Evolutionary conservation across 805 yeast species (phyloP), one percentile per base, ranked within the genome.

Genomic region (Metschnikowia similis): DNA sequence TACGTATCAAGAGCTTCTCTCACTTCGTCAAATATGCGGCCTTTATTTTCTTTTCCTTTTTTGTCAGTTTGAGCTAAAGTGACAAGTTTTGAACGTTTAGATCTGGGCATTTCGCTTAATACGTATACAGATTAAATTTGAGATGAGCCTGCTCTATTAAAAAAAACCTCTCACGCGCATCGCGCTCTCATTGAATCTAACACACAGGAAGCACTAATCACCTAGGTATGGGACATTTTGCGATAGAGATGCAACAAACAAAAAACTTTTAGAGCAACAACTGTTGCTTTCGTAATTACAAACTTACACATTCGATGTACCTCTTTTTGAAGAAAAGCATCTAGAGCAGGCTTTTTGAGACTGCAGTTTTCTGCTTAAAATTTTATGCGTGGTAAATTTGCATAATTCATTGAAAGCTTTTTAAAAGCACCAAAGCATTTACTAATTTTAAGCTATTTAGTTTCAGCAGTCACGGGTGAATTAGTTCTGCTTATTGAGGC

Each of bases 1-100:
- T 73, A 86, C 39, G 81, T 74, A 58, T 94, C 97, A 52, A 94
- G 78, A 16, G 87, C 83, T 52, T 79, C 79, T 72, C 96, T 84
- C 47, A 94, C 84, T 55, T 90, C 97, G 63, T 91, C 97, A 59
- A 90, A 94, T 58, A 92, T 83, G 62, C 92, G 79, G 59, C 83
- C 92, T 68, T 94, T 94, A 72, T 89, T 90, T 61, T 89, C 97
- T 58, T 85, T 84, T 45, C 97, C 97, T 66, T 94, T 94, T 71
- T 90, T 94, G 59, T 90, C 97, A 55, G 98, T 92, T 66, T 92
- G 92, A 35, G 99, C 94, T 60, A 94, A 77, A 11, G 98, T 88
- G 53, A 94, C 96, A 60, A 91, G 84, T 83, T 89, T 94, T 59
- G 97, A 86, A 81, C 98, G 92, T 69, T 84, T 91, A 35, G 97